Base-by-base conservation (phyloP, 768 basidiomycete species). In the Leccinum imitatum region DNA sequence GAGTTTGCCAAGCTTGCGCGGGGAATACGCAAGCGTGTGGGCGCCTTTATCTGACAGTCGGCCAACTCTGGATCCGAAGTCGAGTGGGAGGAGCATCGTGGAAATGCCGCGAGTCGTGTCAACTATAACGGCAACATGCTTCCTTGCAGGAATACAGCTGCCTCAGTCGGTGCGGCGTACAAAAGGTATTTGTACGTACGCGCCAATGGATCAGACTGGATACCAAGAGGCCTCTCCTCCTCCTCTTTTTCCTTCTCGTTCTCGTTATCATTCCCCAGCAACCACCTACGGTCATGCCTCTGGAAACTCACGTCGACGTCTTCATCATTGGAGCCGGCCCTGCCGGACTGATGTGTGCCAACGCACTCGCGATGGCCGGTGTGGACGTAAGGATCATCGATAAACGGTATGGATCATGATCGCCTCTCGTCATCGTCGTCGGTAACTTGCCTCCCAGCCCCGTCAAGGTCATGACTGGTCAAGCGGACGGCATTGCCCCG, bases 261-360 rank as follows among this genome's bases (percentile, higher is more conserved):
- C 15, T 17, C 37, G 7, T 47, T 46, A 2, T 13, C 15, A 17
- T 30, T 27, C n/a, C 21, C 19, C 47, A 35, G 41, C 54, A 47
- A 23, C 41, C 21, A 48, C 35, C 47, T 10, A 31, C 31, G 19
- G 30, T 23, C 35, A 73, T 73, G 71, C 47, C 65, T 54, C 48
- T 50, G 11, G 65, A 75, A 61, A 73, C 48, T 46, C 65, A 74
- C 2, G 77, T 79, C 17, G 82, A 83, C 60, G 82, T 83, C 31
- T 70, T 82, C 59, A 64, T 82, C 56, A 69, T 82, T 27, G 81
- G 81, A 14, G 81, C 82, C 65, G 82, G 80, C 57, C 82, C 81
- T 3, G 76, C 80, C 6, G 84, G 90, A 3, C 70, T 90, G 3
- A 89, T 91, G 87, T 87, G 85, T 59, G 83, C 83, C 25, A 85